These are phyloP conservation scores for Cercospora sojina DNA, from an alignment of 2,329 filamentous ascomycete genomes.

Conservation along the genomic window DNA sequence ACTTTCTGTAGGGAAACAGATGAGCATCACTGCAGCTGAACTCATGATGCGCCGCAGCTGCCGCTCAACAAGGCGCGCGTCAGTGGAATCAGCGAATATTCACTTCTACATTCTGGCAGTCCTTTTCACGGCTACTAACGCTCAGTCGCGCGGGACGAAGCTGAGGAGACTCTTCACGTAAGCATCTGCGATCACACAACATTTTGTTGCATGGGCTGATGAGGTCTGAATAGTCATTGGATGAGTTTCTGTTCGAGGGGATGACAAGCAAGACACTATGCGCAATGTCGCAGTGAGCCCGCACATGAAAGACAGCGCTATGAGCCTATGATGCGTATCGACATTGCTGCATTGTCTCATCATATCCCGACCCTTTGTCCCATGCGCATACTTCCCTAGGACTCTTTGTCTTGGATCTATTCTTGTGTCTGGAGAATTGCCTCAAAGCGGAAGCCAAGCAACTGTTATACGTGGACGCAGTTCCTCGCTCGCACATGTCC, in stretches of 20 bases:
- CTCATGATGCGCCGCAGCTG: not conserved
- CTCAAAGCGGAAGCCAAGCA: not conserved
- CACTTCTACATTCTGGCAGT: not conserved
- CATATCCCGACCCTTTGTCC: not conserved
- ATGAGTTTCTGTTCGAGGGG: not conserved
- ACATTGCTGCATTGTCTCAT: not conserved
- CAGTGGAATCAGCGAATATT: not conserved
- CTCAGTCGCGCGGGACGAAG: not conserved
- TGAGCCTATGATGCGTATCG: not conserved
- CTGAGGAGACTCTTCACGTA: not conserved
- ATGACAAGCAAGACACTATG: not conserved
- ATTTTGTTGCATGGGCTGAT: not conserved
- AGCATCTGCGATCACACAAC: not conserved
- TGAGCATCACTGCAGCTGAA: not conserved
- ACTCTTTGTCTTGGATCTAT: not conserved
- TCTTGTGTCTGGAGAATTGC: not conserved
- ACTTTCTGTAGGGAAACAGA: constrained; percentile 3
- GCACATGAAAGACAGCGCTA: not conserved
- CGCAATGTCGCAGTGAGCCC: not conserved
- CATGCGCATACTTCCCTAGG: not conserved
- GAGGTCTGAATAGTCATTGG: not conserved
- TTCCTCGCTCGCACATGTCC: not conserved
- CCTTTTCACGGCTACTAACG: not conserved
- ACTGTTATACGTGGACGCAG: not conserved
- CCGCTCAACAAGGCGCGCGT: not conserved